Percentiles rank a stretch among this genome's conserved stretches.
Conservation (phyloP, 805 yeast species). For the Yamadazyma takamatsuzukensis region DNA sequence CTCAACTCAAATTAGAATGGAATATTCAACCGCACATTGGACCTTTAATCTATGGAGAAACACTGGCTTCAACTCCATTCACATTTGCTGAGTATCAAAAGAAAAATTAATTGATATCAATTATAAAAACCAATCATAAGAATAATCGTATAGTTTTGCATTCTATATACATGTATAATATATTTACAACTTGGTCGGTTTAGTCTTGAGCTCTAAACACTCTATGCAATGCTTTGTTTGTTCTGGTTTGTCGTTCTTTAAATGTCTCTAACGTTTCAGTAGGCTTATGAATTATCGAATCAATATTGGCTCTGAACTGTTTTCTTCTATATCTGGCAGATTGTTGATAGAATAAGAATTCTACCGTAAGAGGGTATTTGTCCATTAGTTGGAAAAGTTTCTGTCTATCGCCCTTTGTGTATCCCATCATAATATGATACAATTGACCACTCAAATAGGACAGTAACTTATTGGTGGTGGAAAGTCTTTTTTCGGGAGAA, state of each 20-base stretch:
- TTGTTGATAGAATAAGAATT: constrained; percentile 17
- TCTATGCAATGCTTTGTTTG: constrained; percentile 19
- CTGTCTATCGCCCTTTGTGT: constrained; percentile 14
- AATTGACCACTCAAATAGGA: constrained; percentile 15
- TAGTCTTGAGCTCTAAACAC: constrained; percentile 1
- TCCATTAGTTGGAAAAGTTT: constrained; percentile 29
- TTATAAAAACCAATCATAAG: no score
- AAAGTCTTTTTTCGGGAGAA: constrained; percentile 25
- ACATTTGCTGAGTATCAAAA: constrained; percentile 23
- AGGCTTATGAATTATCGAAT: constrained; percentile 17
- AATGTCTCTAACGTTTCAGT: constrained; percentile 14
- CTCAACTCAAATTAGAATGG: constrained; percentile 75
- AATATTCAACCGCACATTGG: constrained; percentile 93
- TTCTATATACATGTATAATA: not conserved
- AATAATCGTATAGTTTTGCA: no score
- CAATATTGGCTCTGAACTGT: constrained; percentile 21
- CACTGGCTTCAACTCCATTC: constrained; percentile 23
- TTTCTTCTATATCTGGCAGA: constrained; percentile 1
- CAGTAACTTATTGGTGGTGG: constrained; percentile 19
- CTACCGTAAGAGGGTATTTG: constrained; percentile 31
- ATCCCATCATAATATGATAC: constrained; percentile 14
- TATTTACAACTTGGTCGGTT: constrained; percentile 1
- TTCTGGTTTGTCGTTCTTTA: constrained; percentile 19
- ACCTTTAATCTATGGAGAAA: constrained; percentile 65
- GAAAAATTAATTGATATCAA: not conserved